Evolutionary conservation across 768 basidiomycete genomes (phyloP), one percentile per base, ranked within the genome.

Genomic region (Mrakia blollopis): DNA sequence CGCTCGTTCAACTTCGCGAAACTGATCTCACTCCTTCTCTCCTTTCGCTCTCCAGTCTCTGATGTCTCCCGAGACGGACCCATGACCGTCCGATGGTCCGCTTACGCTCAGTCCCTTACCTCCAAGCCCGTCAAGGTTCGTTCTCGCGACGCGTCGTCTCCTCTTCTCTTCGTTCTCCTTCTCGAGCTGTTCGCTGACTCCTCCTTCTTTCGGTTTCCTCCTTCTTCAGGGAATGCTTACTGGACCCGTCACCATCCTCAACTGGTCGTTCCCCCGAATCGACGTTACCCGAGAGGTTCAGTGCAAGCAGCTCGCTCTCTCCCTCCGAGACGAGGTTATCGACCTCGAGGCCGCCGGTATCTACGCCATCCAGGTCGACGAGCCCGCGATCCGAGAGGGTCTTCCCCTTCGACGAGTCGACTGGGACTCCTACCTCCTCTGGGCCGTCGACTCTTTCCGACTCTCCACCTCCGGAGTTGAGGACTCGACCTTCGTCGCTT

Each of bases 221-320:
- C 35, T 47, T 28, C 18, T 47, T 44, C 39, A 69, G 32, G 54
- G 73, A 54, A 69, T 72, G 74, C 76, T 73, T 25, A 78, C 71
- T 76, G 82, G 80, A 73, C 80, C 80, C 41, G 80, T 80, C 77
- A 94, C 94, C 79, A 97, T 99, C 86, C 89, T 98, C 85, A 98
- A 98, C 89, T 99, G 97, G 97, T 98, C 97, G 47, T 99, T 99
- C 95, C 97, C 97, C 82, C 96, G 97, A 85, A 93, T 93, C 80
- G 97, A 99, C 83, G 91, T 98, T 80, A 89, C 91, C 74, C 92
- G 93, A 83, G 96, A 98, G 86, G 85, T 95, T 80, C 97, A 99
- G 87, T 94, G 94, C 84, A 94, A 95, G 88, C 97, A 99, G 85
- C 89, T 99, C 80, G 97, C 97, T 75, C 89, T 99, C 79, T 91